Base-by-base conservation (phyloP, 768 basidiomycete species). In the Pulveroboletus sp. region DNA sequence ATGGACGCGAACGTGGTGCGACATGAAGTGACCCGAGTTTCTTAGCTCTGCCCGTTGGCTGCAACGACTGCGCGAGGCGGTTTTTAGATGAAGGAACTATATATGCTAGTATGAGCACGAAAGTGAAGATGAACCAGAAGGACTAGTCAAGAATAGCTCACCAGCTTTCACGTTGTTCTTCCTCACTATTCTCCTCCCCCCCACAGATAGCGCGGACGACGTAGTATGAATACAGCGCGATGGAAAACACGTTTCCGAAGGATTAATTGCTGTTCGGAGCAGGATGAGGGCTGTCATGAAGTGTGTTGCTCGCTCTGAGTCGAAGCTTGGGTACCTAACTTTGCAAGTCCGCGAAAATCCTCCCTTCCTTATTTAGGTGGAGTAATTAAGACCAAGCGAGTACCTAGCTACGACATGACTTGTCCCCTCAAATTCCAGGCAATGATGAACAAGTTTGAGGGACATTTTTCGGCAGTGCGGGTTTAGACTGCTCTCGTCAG, bases 61-160 rank as follows among this genome's bases (percentile, higher is more conserved):
- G 49, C 32, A 68, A 43, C 11, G 63, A 64, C 43, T 56, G 53
- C 40, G 62, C 62, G 5, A 66, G 64, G 9, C 67, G 62, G 6
- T n/a, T 51, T 49, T 55, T 65, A 4, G 64, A 59, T 1, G 64
- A 53, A 16, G 64, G 51, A 23, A 23, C 63, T 65, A 41, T 26
- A 23, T 12, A 19, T 35, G 17, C 29, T 34, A 35, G 23, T 29
- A 22, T 40, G 19, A 48, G 34, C 1, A 47, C 9, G 12, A 50
- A 12, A 23, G 2, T 3, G 13, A 4, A 1, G 9, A 22, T 23
- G 14, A 9, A 30, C 16, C 29, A 4, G 8, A 31, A 20, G 27
- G 16, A 10, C 19, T 8, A 13, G 17, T 30, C 12, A 16, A 41
- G 9, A 17, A 14, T 27, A n/a, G 37, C 64, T 56, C 43, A 64